Percentiles rank a stretch among this genome's conserved stretches.
These are phyloP conservation scores for Fraxinus nigra DNA, from an alignment of 305 asterid species.

Conservation along the genomic window DNA sequence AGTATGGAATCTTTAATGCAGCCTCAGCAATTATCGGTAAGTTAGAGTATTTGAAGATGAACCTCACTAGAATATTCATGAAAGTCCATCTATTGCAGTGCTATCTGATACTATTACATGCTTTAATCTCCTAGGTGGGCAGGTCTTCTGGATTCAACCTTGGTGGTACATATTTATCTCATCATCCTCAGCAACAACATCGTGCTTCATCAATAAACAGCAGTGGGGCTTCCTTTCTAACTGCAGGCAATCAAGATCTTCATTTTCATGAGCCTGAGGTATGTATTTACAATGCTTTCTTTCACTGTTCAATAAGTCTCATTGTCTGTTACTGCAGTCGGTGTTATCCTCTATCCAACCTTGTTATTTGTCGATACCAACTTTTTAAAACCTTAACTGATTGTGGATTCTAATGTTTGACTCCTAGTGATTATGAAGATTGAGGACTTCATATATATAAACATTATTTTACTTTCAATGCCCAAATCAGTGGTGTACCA, in stretches of 20 bases:
- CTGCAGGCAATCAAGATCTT: slow-evolving; percentile 67
- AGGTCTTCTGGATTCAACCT: slow-evolving; percentile 73
- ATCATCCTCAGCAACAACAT: slow-evolving; percentile 69
- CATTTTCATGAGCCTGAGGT: slow-evolving; percentile 79
- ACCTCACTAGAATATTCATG: slow-evolving; percentile 26
- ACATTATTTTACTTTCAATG: not conserved
- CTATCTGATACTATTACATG: slow-evolving; percentile 15
- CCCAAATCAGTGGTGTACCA: slow-evolving; percentile 9
- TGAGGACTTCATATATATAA: not conserved
- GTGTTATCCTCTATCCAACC: slow-evolving; percentile 7
- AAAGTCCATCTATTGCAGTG: not conserved
- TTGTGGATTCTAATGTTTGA: slow-evolving; percentile 5
- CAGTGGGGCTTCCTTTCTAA: slow-evolving; percentile 56
- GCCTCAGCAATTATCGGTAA: slow-evolving; percentile 71
- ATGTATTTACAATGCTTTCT: not conserved
- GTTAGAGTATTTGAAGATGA: slow-evolving; percentile 26
- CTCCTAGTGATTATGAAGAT: not conserved
- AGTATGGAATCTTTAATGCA: slow-evolving; percentile 66
- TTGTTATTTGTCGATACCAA: not conserved
- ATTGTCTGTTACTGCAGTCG: not conserved
- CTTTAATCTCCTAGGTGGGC: slow-evolving; percentile 55
- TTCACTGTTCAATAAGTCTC: not conserved
- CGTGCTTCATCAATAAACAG: slow-evolving; percentile 62
- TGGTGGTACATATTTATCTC: slow-evolving; percentile 73
- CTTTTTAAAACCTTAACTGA: not conserved